phyloP scores from a whole-genome alignment of 305 asterid genomes.

The Plantago lanceolata region DNA sequence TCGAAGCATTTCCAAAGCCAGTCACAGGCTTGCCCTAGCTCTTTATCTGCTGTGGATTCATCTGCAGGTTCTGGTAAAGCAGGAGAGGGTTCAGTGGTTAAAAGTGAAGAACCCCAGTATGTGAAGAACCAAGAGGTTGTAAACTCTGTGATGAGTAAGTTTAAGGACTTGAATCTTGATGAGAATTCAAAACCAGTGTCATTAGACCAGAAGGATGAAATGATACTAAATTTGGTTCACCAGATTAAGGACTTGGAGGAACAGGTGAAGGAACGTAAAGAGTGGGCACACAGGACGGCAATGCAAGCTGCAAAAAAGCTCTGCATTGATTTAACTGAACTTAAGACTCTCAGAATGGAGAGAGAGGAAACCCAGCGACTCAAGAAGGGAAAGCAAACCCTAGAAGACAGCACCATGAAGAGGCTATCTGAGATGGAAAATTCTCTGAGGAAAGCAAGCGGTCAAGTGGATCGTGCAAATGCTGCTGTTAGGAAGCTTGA shows the following conservation, averaged over 20 bases:
- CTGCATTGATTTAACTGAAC: conserved; percentile 77
- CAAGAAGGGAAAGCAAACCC: conserved; percentile 71
- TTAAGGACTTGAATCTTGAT: conserved; percentile 75
- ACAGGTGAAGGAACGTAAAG: conserved; percentile 61
- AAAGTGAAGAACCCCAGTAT: conserved; percentile 32
- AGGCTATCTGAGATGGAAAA: conserved; percentile 58
- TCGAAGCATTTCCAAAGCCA: conserved; percentile 50
- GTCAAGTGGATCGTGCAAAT: conserved; percentile 81
- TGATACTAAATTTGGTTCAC: conserved; percentile 55
- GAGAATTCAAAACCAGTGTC: conserved; percentile 58
- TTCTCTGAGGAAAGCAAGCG: conserved; percentile 72
- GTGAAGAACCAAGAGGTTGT: conserved; percentile 68
- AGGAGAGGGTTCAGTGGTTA: conserved; percentile 30
- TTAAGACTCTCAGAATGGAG: conserved; percentile 78
- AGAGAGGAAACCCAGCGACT: conserved; percentile 73
- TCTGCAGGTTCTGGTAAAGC: conserved; percentile 17
- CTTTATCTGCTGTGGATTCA: conserved; percentile 46
- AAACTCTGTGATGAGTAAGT: conserved; percentile 70
- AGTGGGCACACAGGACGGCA: conserved; percentile 93
- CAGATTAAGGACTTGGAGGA: conserved; percentile 55
- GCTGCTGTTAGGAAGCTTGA: conserved; percentile 77
- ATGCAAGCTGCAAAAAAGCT: conserved; percentile 95
- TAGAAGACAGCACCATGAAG: conserved; percentile 54
- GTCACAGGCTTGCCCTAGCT: conserved; percentile 50
- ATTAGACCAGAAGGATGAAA: conserved; percentile 68